Conservation (phyloP, 306 rosid genomes). For the Fragaria nilgerrensis region DNA sequence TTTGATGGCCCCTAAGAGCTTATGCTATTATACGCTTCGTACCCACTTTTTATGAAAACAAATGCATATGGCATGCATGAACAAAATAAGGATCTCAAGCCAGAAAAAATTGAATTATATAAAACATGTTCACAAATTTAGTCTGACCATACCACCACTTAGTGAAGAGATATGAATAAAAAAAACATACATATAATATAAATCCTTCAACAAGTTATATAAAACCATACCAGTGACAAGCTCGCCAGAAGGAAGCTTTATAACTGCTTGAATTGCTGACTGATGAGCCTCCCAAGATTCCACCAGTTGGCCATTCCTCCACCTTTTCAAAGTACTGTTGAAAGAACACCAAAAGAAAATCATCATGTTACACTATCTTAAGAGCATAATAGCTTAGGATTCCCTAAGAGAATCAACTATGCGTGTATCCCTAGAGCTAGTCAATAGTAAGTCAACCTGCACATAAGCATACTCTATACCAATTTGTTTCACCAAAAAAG, state of each 20-base stretch:
- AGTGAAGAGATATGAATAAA: no score
- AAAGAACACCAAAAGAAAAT: constrained; percentile 20
- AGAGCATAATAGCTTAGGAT: not conserved
- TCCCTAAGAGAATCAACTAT: not conserved
- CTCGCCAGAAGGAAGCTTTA: constrained; percentile 85
- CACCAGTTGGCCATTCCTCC: constrained; percentile 68
- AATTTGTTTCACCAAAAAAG: not conserved
- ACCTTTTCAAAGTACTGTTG: constrained; percentile 70
- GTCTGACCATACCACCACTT: not conserved
- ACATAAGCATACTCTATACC: not conserved
- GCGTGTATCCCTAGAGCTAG: not conserved
- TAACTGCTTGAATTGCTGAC: constrained; percentile 74
- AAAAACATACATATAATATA: not conserved
- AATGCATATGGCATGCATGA: not conserved
- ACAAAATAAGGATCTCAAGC: not conserved
- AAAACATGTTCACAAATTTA: not conserved
- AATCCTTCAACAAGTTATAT: constrained; percentile 17
- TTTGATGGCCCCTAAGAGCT: not conserved
- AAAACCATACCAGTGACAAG: constrained; percentile 65
- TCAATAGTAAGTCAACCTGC: constrained; percentile 2
- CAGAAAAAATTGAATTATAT: not conserved
- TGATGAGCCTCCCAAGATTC: constrained; percentile 93
- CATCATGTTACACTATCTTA: not conserved
- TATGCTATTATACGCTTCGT: not conserved
- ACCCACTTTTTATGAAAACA: not conserved